A percentile compares a stretch with the other conserved stretches of the same genome.
These are phyloP conservation scores for Aspergillus sp. DNA, from an alignment of 2,329 filamentous ascomycete genomes.

Conservation along the genomic window DNA sequence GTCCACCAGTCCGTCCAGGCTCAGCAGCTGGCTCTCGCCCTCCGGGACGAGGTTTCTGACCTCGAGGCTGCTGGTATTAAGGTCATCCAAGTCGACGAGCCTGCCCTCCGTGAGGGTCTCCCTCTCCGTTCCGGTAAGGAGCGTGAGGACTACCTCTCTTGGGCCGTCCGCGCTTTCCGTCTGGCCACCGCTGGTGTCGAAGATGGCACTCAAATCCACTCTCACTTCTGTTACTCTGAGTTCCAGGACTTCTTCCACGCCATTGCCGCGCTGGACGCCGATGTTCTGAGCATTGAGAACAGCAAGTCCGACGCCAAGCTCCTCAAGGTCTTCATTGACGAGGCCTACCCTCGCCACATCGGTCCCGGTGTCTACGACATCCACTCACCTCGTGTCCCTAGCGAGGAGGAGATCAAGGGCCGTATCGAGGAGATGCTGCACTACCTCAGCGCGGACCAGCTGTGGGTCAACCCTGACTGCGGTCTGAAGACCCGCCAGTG, in stretches of 20 bases:
- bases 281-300: conserved; percentile 99
- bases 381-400: conserved; percentile 95
- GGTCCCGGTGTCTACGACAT: conserved; percentile 99
- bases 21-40: conserved; percentile 94
- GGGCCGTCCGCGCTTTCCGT: conserved; percentile 97
- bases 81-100: conserved; percentile 99
- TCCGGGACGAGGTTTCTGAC: conserved; percentile 96
- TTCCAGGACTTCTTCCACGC: conserved; percentile 99
- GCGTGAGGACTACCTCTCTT: conserved; percentile 92
- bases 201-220: conserved; percentile 98
- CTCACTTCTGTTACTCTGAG: conserved; percentile 99
- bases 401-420: conserved; percentile 96
- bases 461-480: conserved; percentile 99
- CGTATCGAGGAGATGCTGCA: conserved; percentile 96
- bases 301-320: conserved; percentile 99
- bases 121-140: conserved; percentile 89
- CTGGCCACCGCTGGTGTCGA: conserved; percentile 87
- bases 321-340: conserved; percentile 95
- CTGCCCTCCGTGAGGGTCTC: conserved; percentile 97
- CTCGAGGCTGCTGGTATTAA: conserved; percentile 93
- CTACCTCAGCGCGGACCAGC: conserved; percentile 95
- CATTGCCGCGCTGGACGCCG: conserved; percentile 93
- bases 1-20: conserved; percentile 98
- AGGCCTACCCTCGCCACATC: conserved; percentile 95
- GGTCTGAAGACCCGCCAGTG: conserved; percentile 98